Percentiles rank a stretch among this genome's conserved stretches.
Conservation (phyloP, 129 eudicot species). For the Calendula officinalis region DNA sequence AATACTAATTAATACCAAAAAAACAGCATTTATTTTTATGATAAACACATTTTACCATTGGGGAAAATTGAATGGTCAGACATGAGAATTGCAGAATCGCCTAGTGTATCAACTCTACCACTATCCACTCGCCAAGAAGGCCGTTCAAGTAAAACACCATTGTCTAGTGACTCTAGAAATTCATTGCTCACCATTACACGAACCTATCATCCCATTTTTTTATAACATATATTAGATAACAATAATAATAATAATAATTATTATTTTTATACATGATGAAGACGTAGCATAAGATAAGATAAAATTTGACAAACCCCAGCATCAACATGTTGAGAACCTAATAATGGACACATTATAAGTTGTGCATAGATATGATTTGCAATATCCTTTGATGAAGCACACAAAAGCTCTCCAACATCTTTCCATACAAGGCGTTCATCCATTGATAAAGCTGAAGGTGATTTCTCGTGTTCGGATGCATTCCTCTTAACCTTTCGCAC, state of each 20-base stretch:
- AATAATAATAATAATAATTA: background rate
- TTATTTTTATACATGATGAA: background rate
- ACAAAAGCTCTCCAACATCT: conserved; percentile 45
- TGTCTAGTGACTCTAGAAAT: conserved; percentile 71
- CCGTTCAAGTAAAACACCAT: conserved; percentile 56
- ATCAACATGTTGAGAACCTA: conserved; percentile 82
- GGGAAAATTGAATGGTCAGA: conserved; percentile 87
- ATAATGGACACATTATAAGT: conserved; percentile 64
- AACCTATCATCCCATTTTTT: conserved; percentile 33
- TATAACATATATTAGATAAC: background rate
- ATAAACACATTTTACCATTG: conserved; percentile 35
- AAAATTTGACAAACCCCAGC: conserved; percentile 54
- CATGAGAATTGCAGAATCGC: conserved; percentile 71
- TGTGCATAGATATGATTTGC: conserved; percentile 62
- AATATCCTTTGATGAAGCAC: conserved; percentile 60
- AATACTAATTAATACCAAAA: background rate
- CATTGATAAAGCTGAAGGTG: conserved; percentile 41
- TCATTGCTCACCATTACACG: conserved; percentile 55
- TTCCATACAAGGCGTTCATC: conserved; percentile 73
- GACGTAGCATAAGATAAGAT: background rate
- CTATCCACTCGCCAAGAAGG: conserved; percentile 79
- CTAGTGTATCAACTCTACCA: conserved; percentile 46
- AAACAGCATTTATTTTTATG: background rate
- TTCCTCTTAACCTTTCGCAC: conserved; percentile 54
- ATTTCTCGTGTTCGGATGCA: conserved; percentile 41